Evolutionary conservation across 2,329 filamentous ascomycete species (phyloP).

Genomic region (Leptosphaerulina australis): DNA sequence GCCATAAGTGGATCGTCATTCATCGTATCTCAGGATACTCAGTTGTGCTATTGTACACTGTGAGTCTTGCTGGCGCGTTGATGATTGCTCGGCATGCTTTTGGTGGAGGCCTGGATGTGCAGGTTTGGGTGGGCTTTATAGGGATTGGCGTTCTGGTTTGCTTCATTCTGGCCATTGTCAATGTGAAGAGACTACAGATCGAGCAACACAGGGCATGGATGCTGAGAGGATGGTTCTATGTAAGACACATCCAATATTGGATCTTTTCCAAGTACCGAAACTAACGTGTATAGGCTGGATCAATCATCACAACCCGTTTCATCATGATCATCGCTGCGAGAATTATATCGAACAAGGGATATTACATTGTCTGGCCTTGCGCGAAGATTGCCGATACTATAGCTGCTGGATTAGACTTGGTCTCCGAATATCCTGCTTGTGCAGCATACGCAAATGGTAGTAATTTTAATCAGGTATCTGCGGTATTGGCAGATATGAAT

Average conservation of each 20-base stretch:
- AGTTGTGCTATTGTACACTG: slow-evolving; percentile 56
- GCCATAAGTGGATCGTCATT: slow-evolving; percentile 57
- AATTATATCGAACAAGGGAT: slow-evolving; percentile 44
- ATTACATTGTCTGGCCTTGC: slow-evolving; percentile 54
- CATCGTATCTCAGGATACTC: slow-evolving; percentile 68
- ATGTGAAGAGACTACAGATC: slow-evolving; percentile 66
- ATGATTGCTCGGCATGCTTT: slow-evolving; percentile 61
- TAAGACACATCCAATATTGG: slow-evolving; percentile 6
- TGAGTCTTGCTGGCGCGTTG: slow-evolving; percentile 57
- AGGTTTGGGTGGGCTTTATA: slow-evolving; percentile 53
- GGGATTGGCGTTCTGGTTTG: slow-evolving; percentile 54
- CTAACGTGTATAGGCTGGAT: slow-evolving; percentile 48
- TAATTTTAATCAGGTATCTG: slow-evolving; percentile 26
- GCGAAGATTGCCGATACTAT: slow-evolving; percentile 55
- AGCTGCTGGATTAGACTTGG: slow-evolving; percentile 4
- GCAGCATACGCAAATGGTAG: slow-evolving; percentile 48
- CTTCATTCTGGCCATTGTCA: slow-evolving; percentile 58
- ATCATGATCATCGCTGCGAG: slow-evolving; percentile 56
- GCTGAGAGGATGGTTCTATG: slow-evolving; percentile 40
- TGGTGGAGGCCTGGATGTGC: slow-evolving; percentile 61
- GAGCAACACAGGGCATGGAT: slow-evolving; percentile 43
- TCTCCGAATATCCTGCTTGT: slow-evolving; percentile 55
- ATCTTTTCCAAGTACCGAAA: background rate
- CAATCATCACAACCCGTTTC: slow-evolving; percentile 60
- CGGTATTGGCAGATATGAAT: slow-evolving; percentile 36